Conservation (phyloP, 2,329 filamentous ascomycete species). For the Orbilia blumenaviensis region DNA sequence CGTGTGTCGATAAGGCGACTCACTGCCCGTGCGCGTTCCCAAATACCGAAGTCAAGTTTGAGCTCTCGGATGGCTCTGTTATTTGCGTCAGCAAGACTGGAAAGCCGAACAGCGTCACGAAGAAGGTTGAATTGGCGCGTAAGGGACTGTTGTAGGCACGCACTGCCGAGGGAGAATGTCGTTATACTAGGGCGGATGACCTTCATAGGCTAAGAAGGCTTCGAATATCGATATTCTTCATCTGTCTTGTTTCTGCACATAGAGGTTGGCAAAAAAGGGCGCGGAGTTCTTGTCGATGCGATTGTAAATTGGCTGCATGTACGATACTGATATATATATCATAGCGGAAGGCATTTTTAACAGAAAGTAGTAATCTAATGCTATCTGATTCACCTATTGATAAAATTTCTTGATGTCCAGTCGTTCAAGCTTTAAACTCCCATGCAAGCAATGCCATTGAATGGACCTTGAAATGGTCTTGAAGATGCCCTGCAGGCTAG, state of each 20-base stretch:
- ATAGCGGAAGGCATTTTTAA: background rate
- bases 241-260: no score
- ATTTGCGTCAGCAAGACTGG: slow-evolving; percentile 80
- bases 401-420: no score
- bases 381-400: no score
- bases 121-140: slow-evolving; percentile 80
- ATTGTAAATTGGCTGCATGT: background rate
- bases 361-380: background rate
- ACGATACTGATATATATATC: background rate
- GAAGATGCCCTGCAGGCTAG: background rate
- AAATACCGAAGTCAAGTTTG: slow-evolving; percentile 78
- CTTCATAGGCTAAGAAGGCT: background rate
- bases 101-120: slow-evolving; percentile 70
- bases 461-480: background rate
- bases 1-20: slow-evolving; percentile 94
- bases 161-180: no score
- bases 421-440: no score
- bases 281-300: background rate
- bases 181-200: no score
- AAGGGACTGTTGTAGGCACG: slow-evolving; percentile 74
- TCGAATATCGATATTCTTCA: no score
- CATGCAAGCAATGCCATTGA: background rate
- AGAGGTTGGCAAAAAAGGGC: background rate
- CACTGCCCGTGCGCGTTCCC: slow-evolving; percentile 94
- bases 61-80: slow-evolving; percentile 73